Conservation (phyloP, 2,329 filamentous ascomycete genomes). For the Pestalotiopsis sp. region DNA sequence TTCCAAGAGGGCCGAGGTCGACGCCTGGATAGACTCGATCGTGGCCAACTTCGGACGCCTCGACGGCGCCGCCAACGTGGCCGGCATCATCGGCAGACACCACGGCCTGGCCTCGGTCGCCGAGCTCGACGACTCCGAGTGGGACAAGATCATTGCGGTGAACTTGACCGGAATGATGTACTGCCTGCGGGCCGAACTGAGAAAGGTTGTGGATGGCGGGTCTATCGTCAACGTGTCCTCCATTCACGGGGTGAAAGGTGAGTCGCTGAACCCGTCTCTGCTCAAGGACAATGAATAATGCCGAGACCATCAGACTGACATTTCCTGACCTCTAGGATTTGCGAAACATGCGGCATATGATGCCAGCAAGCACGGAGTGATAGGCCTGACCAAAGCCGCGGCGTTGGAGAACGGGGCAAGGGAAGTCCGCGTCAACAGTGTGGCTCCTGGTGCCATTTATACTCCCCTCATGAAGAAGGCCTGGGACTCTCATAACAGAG, state of each 20-base stretch:
- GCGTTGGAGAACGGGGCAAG: slow-evolving; percentile 42
- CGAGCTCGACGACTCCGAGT: slow-evolving; percentile 49
- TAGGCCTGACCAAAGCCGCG: slow-evolving; percentile 38
- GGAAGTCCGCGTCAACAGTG: slow-evolving; percentile 49
- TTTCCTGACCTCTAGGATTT: no score
- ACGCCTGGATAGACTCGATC: slow-evolving; percentile 50
- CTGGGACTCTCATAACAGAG: slow-evolving; percentile 37
- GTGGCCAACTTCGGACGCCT: slow-evolving; percentile 54
- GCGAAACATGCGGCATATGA: slow-evolving; percentile 40
- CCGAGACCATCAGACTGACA: no score
- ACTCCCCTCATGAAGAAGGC: slow-evolving; percentile 51
- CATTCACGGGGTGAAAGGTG: slow-evolving; percentile 51
- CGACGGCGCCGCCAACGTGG: slow-evolving; percentile 58
- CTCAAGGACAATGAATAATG: no score
- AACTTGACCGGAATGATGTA: slow-evolving; percentile 57
- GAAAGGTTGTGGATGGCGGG: slow-evolving; percentile 48
- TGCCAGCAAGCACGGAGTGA: slow-evolving; percentile 39
- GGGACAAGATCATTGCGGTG: slow-evolving; percentile 48
- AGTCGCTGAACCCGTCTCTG: slow-evolving; percentile 14
- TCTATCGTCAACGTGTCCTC: slow-evolving; percentile 63
- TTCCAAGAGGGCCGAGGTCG: slow-evolving; percentile 48
- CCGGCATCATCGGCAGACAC: slow-evolving; percentile 49
- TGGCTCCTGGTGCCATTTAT: slow-evolving; percentile 51
- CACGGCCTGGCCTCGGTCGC: slow-evolving; percentile 41
- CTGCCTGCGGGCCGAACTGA: slow-evolving; percentile 48